Base-by-base conservation (phyloP, 306 rosid species). In the Cicer bijugum region DNA sequence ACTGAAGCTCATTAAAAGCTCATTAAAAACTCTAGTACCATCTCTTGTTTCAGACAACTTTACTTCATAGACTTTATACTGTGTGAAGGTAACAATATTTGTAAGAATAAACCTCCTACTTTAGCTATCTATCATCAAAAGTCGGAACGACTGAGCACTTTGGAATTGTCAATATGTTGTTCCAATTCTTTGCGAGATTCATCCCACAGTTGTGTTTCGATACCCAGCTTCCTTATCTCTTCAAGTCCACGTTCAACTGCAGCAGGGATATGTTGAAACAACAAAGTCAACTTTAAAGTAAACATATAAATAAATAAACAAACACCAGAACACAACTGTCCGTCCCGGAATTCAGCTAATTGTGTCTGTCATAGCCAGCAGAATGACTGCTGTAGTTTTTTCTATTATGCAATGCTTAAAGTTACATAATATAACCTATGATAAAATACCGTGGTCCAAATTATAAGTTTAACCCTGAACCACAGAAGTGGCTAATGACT, bases 151-250 rank as follows among this genome's bases (percentile, higher is more conserved):
- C 63, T 77, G 10, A 5, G 65, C 7, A 46, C 42, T 77, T 55
- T 71, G 63, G 77, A 67, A 61, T 69, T 75, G 43, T 77, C 72
- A 51, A 43, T 8, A 12, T 82, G 71, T 33, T 46, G 74, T 78
- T 91, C 92, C 59, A 91, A 84, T 79, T 83, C 93, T 69, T 9
- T 84, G 56, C 96, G 99, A 79, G 97, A 84, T 85, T 69, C 85
- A 79, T 87, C 91, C 97, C 97, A 94, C 38, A 91, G 69, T 71
- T 89, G 89, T 56, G 68, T 80, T 88, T 94, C 97, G 70, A 94
- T 89, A 0, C 96, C 91, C 51, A 91, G 77, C 86, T 85, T 94
- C 85, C 79, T 87, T 43, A 94, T 60, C 85, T 94, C 96, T 12
- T 62, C 33, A 20, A 91, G 85, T 20, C 96, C 97, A 48, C 92